Percentiles rank a stretch among this genome's conserved stretches.
phyloP scores from a whole-genome alignment of 2,329 filamentous ascomycete species.

The Pseudopithomyces chartarum region DNA sequence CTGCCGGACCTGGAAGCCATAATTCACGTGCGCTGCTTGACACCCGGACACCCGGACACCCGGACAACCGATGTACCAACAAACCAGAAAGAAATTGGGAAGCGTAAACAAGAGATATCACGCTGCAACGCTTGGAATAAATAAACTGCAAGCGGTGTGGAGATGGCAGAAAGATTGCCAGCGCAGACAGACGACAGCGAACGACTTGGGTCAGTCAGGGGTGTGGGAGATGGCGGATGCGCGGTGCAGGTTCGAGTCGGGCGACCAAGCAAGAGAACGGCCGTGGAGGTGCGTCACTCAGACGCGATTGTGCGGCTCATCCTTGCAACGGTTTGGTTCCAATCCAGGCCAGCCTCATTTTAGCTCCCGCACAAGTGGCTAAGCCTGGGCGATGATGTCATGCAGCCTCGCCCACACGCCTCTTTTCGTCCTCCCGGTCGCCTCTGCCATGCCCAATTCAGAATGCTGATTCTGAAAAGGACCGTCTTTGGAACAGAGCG shows the following conservation, averaged over 20 bases:
- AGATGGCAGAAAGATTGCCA: not conserved
- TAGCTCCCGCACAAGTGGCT: slow-evolving; percentile 3
- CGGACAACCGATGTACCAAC: not conserved
- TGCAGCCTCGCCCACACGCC: slow-evolving; percentile 1
- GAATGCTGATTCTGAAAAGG: too few species aligned
- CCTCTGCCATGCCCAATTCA: too few species aligned
- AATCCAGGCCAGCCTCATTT: slow-evolving; percentile 9
- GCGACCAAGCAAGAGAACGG: too few species aligned
- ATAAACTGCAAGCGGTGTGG: not conserved
- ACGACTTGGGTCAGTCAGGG: not conserved
- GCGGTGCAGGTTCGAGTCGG: not conserved
- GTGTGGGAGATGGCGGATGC: slow-evolving; percentile 4
- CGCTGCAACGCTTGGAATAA: not conserved
- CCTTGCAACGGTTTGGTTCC: slow-evolving; percentile 17
- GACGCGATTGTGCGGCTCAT: not conserved
- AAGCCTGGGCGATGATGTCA: slow-evolving; percentile 13
- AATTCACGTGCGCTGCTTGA: not conserved
- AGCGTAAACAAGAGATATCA: too few species aligned
- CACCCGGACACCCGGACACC: not conserved
- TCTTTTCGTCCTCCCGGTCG: not conserved
- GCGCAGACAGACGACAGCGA: not conserved
- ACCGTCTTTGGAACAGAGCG: not conserved
- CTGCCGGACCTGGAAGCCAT: slow-evolving; percentile 29
- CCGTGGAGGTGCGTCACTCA: slow-evolving; percentile 13
- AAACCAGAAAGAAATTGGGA: too few species aligned